A percentile compares a stretch with the other conserved stretches of the same genome.
Evolutionary conservation across 441 rosid genomes (phyloP).

Genomic region (Dalechampia spathulata): DNA sequence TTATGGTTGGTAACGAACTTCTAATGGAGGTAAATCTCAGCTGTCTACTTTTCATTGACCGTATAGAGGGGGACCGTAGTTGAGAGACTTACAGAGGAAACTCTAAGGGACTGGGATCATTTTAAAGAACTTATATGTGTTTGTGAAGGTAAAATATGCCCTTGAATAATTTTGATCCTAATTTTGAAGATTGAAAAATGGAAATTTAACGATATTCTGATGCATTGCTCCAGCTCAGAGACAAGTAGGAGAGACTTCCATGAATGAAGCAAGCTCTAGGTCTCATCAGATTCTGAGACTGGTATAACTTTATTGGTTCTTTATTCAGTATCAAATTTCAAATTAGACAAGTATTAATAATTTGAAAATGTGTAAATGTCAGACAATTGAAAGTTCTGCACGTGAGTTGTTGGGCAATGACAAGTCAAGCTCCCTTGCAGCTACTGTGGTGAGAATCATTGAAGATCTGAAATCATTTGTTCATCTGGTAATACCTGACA

Average conservation of each 20-base stretch:
- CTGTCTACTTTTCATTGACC: slow-evolving; percentile 1
- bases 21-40: not conserved
- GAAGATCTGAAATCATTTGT: slow-evolving; percentile 1
- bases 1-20: slow-evolving; percentile 14
- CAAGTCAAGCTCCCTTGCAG: slow-evolving; percentile 68
- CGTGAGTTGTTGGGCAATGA: slow-evolving; percentile 53
- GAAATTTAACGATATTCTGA: slow-evolving; percentile 10
- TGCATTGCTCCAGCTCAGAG: slow-evolving; percentile 71
- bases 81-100: slow-evolving; percentile 83
- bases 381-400: slow-evolving; percentile 87
- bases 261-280: slow-evolving; percentile 91
- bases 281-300: slow-evolving; percentile 94
- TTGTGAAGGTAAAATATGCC: slow-evolving; percentile 57
- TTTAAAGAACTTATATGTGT: slow-evolving; percentile 62
- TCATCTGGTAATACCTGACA: slow-evolving; percentile 1
- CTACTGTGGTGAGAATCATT: slow-evolving; percentile 70
- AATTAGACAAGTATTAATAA: slow-evolving; percentile 8
- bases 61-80: slow-evolving; percentile 90
- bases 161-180: slow-evolving; percentile 6
- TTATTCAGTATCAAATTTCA: slow-evolving; percentile 10
- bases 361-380: slow-evolving; percentile 22
- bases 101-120: slow-evolving; percentile 61
- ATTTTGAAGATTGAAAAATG: slow-evolving; percentile 6
- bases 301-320: slow-evolving; percentile 38
- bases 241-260: slow-evolving; percentile 84